Conservation (phyloP, 2,329 filamentous ascomycete species). For the Aspergillus cejpii region DNA sequence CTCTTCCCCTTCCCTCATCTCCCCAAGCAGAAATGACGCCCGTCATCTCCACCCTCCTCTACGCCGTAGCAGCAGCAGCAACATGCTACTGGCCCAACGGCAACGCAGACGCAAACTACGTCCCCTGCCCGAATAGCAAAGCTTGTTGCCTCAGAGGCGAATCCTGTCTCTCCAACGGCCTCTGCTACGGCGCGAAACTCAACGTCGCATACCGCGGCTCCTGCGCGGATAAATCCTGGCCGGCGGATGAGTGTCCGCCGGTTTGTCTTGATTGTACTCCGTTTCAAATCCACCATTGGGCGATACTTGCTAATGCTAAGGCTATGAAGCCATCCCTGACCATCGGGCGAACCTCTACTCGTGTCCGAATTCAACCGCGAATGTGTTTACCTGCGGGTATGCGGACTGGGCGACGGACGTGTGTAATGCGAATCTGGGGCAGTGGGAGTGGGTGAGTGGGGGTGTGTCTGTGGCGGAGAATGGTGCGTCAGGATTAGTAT, state of each 20-base stretch:
- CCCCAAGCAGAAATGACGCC: not conserved
- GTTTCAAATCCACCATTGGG: too few relatives aligned
- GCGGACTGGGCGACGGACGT: conserved; percentile 7
- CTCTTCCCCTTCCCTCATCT: not conserved
- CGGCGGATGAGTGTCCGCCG: conserved; percentile 8
- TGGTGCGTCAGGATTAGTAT: not conserved
- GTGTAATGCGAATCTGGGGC: conserved; percentile 2
- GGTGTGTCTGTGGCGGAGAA: conserved; percentile 2
- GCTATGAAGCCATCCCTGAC: conserved; percentile 5
- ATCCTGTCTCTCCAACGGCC: conserved; percentile 13
- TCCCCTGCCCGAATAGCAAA: conserved; percentile 9
- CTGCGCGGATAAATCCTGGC: conserved; percentile 15
- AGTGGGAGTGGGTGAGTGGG: conserved; percentile 4
- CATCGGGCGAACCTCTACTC: conserved; percentile 11
- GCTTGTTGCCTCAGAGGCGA: conserved; percentile 10
- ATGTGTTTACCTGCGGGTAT: conserved; percentile 9
- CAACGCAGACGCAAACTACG: conserved; percentile 1
- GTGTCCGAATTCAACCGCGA: conserved; percentile 5
- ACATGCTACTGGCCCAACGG: conserved; percentile 9
- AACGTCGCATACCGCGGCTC: conserved; percentile 11
- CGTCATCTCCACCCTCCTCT: not conserved
- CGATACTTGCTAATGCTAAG: not conserved
- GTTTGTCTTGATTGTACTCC: conserved; percentile 9
- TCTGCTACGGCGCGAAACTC: conserved; percentile 7
- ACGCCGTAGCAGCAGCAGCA: not conserved